Evolutionary conservation across 306 rosid genomes (phyloP), one percentile per base, ranked within the genome.

Genomic region (Prunus mume): DNA sequence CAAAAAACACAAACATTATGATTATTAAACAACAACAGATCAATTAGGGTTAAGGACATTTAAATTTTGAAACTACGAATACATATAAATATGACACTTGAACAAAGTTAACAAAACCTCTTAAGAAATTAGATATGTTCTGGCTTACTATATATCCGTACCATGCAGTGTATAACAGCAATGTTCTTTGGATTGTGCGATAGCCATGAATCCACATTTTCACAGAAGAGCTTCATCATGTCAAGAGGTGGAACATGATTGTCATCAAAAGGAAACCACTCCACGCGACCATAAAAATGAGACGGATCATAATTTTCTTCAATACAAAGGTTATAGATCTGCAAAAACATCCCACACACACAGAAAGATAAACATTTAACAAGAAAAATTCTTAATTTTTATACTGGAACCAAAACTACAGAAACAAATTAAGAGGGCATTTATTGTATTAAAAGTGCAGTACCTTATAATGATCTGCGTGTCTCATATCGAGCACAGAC

Each of bases 91-190:
- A 12, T 15, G 65, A 27, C 34, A 24, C 34, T 9, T 3, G 27
- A 24, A 10, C 32, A 6, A 24, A 68, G 34, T 3, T 20, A 60
- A 12, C 38, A 14, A 34, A 68, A 24, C 72, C 69, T 45, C 45
- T 68, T 77, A 0, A 45, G 72, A 62, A 75, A 62, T 38, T 51
- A 57, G 30, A 57, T 45, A 20, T 49, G 11, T 57, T 7, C 70
- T 77, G 49, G 51, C 49, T 69, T 79, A 76, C 57, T 66, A 5
- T 64, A 74, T 50, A 82, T 41, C 45, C 43, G 28, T 88, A 92
- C 98, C 98, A 92, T 95, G 93, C 97, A 92, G 84, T 92, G 99
- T 80, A 95, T 76, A 76, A 88, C 99, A 5, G 87, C 97, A 81
- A 92, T 88, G 66, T 91, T 89, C 77, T 83, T 83, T 4, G 93